Base-by-base conservation (phyloP, 495 filamentous ascomycete genomes). In the Poronia punctata region DNA sequence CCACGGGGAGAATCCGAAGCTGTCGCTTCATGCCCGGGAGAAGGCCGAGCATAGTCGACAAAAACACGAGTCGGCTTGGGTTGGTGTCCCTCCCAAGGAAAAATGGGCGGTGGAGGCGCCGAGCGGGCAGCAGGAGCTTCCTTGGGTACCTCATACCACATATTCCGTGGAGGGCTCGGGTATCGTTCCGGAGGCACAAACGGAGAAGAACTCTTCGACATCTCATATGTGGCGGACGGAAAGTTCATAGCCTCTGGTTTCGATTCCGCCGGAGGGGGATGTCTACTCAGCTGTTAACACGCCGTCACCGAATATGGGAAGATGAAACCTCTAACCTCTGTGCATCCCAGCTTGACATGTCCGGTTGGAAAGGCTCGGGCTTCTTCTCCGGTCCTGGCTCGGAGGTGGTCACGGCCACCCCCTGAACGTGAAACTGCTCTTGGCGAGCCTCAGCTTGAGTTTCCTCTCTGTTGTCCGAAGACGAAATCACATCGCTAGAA, bases 101-200 rank as follows among this genome's bases (percentile, higher is more conserved):
- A 96, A 21, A 95, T 71, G 5, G 79, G 71, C 25, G 73, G 71
- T 3, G 79, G 72, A 40, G 68, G 74, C 43, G 79, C 61, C 16
- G 69, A 66, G 31, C 73, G 62, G 17, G 73, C 74, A 8, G 68
- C 72, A 29, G 76, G 68, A 12, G 72, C 75, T 22, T 70, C 72
- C 38, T 72, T 68, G 3, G 86, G 87, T 15, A 88, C 73, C 48
- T 88, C 64, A 52, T 88, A 92, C 67, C 79, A 90, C 83, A 92
- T 85, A 43, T 83, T 72, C 53, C 79, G 84, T 1, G 87, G 88
- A 11, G 87, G 84, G 58, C 86, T 84, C 0, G 86, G 86, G 45
- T 90, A 89, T 29, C 71, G 71, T 26, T 70, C 52, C 21, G 88
- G 88, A 27, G 87, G 72, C 43, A 83, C 69, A 56, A 90, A 95